Base-by-base conservation (phyloP, 768 basidiomycete species). In the Suillus weaverae region DNA sequence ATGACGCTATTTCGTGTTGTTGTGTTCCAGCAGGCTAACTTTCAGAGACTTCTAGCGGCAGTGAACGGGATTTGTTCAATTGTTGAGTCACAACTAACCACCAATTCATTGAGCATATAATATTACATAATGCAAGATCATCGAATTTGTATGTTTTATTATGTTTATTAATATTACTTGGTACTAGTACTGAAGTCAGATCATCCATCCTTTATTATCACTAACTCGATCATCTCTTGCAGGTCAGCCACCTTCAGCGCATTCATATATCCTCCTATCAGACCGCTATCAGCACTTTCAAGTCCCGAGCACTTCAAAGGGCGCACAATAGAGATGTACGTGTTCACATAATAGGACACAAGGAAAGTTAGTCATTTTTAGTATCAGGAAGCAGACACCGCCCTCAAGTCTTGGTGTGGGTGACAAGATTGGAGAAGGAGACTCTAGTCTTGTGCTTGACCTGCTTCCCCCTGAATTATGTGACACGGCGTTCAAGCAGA, bases 351-450 rank as follows among this genome's bases (percentile, higher is more conserved):
- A 59, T 30, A 18, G 26, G 18, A 57, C 18, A 10, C 7, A 18
- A 20, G 8, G 26, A 39, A 59, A 18, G 3, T 18, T 10, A 30
- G 22, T 59, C 38, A 59, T 39, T 39, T 5, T 59, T 10, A 5
- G 4, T 18, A 30, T 30, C 18, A 59, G 56, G 56, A 59, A 59
- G 26, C 56, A 62, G 38, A 63, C 51, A 36, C 43, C 61, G 61
- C 67, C 74, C 35, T 71, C 74, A 39, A 70, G 64, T 56, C 69
- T 76, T 48, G 78, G 77, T 39, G 69, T 70, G n/a, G 78, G 77
- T 20, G 79, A 83, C 63, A 64, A 53, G 36, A 79, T 91, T 20
- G 91, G 89, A 13, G 85, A 88, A 43, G 91, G 91, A 0, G 91
- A 93, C 69, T 86, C 86, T 1, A 81, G 77, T 62, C 80, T 93